These are phyloP conservation scores for Boletellus ananas DNA, from an alignment of 768 basidiomycete genomes.

Conservation along the genomic window DNA sequence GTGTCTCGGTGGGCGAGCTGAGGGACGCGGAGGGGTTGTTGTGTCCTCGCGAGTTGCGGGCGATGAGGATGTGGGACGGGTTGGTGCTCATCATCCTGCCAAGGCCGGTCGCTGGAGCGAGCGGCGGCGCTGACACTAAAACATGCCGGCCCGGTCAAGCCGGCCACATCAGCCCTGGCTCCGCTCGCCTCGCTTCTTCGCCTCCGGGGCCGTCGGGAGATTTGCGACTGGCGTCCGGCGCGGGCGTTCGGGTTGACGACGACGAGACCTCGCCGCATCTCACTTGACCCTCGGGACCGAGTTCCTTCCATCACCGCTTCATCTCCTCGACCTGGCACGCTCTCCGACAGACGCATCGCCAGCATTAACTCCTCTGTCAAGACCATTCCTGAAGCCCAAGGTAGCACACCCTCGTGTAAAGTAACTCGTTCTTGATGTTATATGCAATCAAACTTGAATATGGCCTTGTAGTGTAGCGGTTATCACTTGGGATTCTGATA, in stretches of 20 bases:
- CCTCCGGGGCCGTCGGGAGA: not conserved
- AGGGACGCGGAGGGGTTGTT: constrained; percentile 77
- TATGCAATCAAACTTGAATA: not conserved
- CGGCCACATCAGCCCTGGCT: not conserved
- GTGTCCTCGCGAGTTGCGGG: constrained; percentile 73
- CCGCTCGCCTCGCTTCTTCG: not conserved
- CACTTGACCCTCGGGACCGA: too few species aligned
- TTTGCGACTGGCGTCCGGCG: not conserved
- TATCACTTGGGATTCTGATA: constrained; percentile 39
- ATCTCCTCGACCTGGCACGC: not conserved
- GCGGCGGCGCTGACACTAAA: not conserved
- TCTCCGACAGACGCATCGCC: too few species aligned
- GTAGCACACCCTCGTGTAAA: too few species aligned
- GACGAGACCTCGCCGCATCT: not conserved
- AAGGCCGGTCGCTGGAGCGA: too few species aligned
- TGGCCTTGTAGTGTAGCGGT: constrained; percentile 37
- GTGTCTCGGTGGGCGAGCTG: constrained; percentile 83
- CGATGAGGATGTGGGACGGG: constrained; percentile 85
- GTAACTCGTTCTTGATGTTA: too few species aligned
- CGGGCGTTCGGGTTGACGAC: not conserved
- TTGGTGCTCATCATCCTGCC: constrained; percentile 38
- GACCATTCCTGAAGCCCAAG: too few species aligned
- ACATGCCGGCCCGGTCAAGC: not conserved
- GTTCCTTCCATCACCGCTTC: not conserved
- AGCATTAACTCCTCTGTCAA: too few species aligned